These are phyloP conservation scores for Cucumis melo DNA, from an alignment of 306 rosid genomes.

Conservation along the genomic window DNA sequence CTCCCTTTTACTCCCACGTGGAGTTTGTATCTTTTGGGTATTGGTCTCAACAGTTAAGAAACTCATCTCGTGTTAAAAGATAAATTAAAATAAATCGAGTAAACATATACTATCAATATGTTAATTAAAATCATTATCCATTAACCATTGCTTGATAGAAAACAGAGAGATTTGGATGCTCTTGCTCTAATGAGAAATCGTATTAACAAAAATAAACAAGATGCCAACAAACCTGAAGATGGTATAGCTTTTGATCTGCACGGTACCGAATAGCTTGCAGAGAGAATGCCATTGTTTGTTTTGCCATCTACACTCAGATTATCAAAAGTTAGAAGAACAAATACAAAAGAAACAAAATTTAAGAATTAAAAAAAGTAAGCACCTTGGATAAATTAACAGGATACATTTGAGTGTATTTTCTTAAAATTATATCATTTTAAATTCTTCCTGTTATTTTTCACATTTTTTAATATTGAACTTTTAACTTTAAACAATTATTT, in stretches of 20 bases:
- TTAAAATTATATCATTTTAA: not conserved
- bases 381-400: not conserved
- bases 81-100: too few relatives aligned
- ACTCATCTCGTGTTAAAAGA: too few relatives aligned
- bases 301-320: slow-evolving; percentile 63
- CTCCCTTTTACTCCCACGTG: too few relatives aligned
- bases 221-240: slow-evolving; percentile 61
- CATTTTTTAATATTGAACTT: not conserved
- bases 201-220: not conserved
- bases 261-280: slow-evolving; percentile 68
- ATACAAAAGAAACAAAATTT: not conserved
- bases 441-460: not conserved
- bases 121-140: not conserved
- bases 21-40: too few relatives aligned
- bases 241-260: slow-evolving; percentile 88
- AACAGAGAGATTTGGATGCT: not conserved
- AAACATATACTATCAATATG: not conserved
- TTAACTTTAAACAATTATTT: not conserved
- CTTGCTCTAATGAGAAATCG: not conserved
- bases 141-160: not conserved
- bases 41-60: too few relatives aligned
- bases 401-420: not conserved
- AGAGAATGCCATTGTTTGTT: slow-evolving; percentile 95
- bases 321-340: not conserved
- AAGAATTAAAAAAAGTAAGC: not conserved